Base-by-base conservation (phyloP, 371 early-diverging fungal genomes). In the Umbelopsis sp. region DNA sequence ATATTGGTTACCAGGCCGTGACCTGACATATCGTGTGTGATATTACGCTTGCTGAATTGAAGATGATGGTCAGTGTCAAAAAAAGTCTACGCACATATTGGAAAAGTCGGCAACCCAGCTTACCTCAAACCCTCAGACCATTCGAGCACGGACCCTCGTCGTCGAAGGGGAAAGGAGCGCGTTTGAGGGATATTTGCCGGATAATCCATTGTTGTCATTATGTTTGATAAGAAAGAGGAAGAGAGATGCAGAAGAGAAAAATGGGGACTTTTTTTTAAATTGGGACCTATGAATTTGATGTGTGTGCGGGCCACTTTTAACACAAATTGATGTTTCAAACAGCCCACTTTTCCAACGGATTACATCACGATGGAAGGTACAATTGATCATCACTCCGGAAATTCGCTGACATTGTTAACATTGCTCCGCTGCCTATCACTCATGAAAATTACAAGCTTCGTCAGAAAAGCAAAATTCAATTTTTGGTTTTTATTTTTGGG, bases 1-100 rank as follows among this genome's bases (percentile, higher is more conserved):
- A 1, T 0, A 5, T 37, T n/a, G 0, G 29, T 37, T 18, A 57
- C 18, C 3, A 57, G 35, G 10, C 57, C 57, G 32, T 57, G 57
- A 11, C 57, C 57, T 8, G 35, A 35, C 57, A 57, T 57, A 57
- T 57, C 57, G 7, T 57, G 57, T 5, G 57, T 57, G 18, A 57
- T 57, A 29, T 57, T 29, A 12, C 57, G 57, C 37, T 57, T 57
- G 14, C 57, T 57, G 29, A 11, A 25, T 22, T 29, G 22, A n/a
- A 9, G 29, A 8, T 5, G 24, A 24, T 2, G 29, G 3, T 51
- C 22, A 51, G 52, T 11, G 18, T 35, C 32, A 57, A 57, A 9
- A 32, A 3, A 7, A 16, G 6, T 35, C 14, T 16, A 41, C 12
- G 12, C 32, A 57, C 57, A 57, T 22, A 5, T 37, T 57, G 14